A percentile compares a stretch with the other conserved stretches of the same genome.
Conservation (phyloP, 306 rosid species). For the Pyrus communis region DNA sequence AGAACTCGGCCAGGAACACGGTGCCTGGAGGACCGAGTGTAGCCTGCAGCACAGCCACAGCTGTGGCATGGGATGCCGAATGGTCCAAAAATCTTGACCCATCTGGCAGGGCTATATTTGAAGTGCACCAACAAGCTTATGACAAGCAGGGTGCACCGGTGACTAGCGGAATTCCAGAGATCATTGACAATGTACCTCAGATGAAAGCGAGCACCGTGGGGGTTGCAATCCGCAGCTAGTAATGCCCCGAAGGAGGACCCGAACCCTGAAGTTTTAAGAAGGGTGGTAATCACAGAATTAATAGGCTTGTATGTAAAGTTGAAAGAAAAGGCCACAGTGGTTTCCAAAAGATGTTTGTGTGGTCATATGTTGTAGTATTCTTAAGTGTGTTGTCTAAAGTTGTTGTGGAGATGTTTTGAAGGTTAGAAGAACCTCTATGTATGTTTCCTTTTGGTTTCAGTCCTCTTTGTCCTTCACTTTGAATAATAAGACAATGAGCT, state of each 20-base stretch:
- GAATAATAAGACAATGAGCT: not conserved
- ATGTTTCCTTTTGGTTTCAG: not conserved
- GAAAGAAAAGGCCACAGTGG: not conserved
- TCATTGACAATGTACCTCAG: slow-evolving; percentile 40
- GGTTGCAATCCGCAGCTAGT: slow-evolving; percentile 54
- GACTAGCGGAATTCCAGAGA: slow-evolving; percentile 32
- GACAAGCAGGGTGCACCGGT: slow-evolving; percentile 24
- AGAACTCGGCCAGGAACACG: slow-evolving; percentile 79
- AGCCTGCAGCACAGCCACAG: slow-evolving; percentile 94
- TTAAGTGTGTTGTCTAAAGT: slow-evolving; percentile 3
- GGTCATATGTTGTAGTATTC: not conserved
- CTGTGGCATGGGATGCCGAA: slow-evolving; percentile 84
- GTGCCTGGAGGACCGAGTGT: slow-evolving; percentile 95
- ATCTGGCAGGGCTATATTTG: slow-evolving; percentile 89
- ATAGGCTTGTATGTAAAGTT: slow-evolving; percentile 1
- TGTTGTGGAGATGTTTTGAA: slow-evolving; percentile 1
- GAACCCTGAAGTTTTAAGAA: slow-evolving; percentile 15
- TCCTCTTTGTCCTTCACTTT: not conserved
- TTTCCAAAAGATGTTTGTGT: not conserved
- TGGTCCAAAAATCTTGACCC: slow-evolving; percentile 91
- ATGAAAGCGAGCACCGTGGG: slow-evolving; percentile 42
- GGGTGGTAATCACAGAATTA: not conserved
- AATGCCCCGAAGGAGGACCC: not conserved
- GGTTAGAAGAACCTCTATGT: not conserved
- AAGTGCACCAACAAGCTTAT: slow-evolving; percentile 75